phyloP scores from a whole-genome alignment of 148 eudicot species.

The Dianthus caryophyllus region DNA sequence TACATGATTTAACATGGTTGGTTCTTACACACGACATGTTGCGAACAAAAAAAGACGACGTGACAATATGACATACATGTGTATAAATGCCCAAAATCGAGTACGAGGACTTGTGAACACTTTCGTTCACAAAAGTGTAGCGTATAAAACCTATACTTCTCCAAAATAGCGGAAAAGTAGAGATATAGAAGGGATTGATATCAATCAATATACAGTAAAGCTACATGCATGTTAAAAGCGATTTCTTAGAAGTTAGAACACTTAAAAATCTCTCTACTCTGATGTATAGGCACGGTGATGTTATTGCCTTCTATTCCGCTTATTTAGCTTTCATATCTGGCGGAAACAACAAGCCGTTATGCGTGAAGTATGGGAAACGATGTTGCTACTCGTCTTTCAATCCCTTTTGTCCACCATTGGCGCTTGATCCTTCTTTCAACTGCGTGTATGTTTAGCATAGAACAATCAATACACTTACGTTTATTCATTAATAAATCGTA shows the following conservation, averaged over 20 bases:
- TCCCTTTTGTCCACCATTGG: neutral
- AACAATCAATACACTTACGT: neutral
- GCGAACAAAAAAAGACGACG: too few species aligned
- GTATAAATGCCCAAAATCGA: too few species aligned
- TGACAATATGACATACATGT: too few species aligned
- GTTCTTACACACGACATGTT: too few species aligned
- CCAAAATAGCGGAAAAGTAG: too few species aligned
- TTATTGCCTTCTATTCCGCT: neutral
- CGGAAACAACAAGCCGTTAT: neutral
- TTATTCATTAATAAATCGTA: too few species aligned
- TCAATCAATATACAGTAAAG: neutral
- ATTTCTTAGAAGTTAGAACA: neutral
- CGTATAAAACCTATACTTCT: too few species aligned
- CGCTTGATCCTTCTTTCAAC: neutral
- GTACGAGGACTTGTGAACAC: too few species aligned
- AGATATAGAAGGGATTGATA: too few species aligned
- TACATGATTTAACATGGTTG: too few species aligned
- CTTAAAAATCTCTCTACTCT: neutral
- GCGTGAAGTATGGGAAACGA: neutral
- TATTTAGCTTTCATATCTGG: neutral
- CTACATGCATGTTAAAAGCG: neutral
- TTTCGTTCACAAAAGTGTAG: too few species aligned
- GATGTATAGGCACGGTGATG: neutral
- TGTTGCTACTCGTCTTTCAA: neutral
- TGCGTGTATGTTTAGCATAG: neutral